Base-by-base conservation (phyloP, 352 stramenopile species). In the Aphanomyces euteiches region DNA sequence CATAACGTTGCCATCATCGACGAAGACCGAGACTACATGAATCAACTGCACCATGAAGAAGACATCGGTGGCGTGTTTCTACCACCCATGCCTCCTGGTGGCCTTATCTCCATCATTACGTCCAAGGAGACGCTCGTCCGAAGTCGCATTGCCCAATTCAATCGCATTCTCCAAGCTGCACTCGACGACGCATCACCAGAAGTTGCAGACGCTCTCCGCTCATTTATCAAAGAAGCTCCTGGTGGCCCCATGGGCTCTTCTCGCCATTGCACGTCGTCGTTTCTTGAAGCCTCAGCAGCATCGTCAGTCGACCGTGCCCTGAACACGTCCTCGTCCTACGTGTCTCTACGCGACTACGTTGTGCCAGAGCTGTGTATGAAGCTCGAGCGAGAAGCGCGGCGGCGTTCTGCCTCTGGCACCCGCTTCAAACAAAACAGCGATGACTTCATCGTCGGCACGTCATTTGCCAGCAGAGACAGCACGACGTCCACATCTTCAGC, bases 201-300 rank as follows among this genome's bases (percentile, higher is more conserved):
- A 6, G 85, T 92, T 61, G 79, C 82, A 19, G 79, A 73, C n/a
- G 59, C 85, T 70, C 77, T 92, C 41, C 87, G 83, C 77, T 83
- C 83, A 54, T 90, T 92, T 56, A 90, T 92, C 61, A 83, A 92
- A 67, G 83, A 92, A 69, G 89, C 88, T 36, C 85, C 85, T 0
- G 84, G 79, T 45, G 75, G 75, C 1, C 80, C 82, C 37, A 12
- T 40, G 56, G 28, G 28, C 28, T 28, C 28, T 28, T 50, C 43
- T n/a, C 43, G 43, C 43, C 43, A 50, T n/a, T 0, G 17, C 43
- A 50, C 43, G 43, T 50, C 43, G 43, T 50, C 43, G 43, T 50
- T 50, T n/a, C 43, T 50, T n/a, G 43, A 50, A 50, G 43, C 43
- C 10, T 50, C 43, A n/a, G 43, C 43, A n/a, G 43, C 43, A n/a